Conservation (phyloP, 2,329 filamentous ascomycete genomes). For the Paecilomyces sp. region DNA sequence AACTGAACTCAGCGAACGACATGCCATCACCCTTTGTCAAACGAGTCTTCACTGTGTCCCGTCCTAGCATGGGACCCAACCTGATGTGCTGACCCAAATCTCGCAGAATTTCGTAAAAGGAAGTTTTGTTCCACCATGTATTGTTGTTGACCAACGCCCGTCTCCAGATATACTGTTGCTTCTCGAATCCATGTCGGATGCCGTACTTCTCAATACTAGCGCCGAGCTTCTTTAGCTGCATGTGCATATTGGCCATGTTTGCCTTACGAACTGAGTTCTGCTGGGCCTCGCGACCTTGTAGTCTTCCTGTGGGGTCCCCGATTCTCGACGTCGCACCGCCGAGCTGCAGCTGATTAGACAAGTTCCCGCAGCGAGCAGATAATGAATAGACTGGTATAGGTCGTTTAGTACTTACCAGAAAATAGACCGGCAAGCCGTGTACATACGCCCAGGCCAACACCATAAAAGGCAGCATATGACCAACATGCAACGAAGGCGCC, state of each 20-base stretch:
- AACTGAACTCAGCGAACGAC: constrained; percentile 88
- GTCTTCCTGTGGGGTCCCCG: constrained; percentile 41
- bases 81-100: constrained; percentile 67
- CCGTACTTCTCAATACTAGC: constrained; percentile 62
- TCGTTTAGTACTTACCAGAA: constrained; percentile 30
- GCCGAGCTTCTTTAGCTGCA: constrained; percentile 59
- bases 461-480: constrained; percentile 47
- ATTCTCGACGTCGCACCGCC: constrained; percentile 41
- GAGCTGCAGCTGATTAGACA: constrained; percentile 27
- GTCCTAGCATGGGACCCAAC: constrained; percentile 77
- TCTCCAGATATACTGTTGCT: constrained; percentile 56
- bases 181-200: constrained; percentile 56
- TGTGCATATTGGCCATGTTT: constrained; percentile 43
- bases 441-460: constrained; percentile 44
- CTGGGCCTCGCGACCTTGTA: constrained; percentile 31
- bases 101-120: constrained; percentile 67
- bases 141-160: constrained; percentile 72
- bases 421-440: constrained; percentile 39
- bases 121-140: constrained; percentile 67
- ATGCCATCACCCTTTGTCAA: constrained; percentile 83
- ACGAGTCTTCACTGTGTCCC: constrained; percentile 81
- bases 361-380: not conserved
- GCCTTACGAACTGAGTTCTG: constrained; percentile 33
- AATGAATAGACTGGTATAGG: not conserved
- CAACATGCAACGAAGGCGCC: constrained; percentile 43